Conservation (phyloP, 228 moss, liverwort and hornwort species). For the Sphagnum fallax region DNA sequence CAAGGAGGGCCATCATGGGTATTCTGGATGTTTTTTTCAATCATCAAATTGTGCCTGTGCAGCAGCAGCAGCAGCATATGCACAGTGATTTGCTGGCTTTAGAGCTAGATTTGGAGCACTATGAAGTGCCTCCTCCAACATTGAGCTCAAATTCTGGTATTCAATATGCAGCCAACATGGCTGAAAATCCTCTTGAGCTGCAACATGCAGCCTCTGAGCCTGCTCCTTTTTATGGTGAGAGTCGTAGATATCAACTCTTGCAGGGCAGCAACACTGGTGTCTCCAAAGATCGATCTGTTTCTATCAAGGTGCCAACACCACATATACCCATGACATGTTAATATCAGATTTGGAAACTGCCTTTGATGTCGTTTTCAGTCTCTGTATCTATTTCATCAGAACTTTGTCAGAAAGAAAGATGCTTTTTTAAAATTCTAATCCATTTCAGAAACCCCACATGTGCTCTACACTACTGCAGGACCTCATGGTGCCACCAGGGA, state of each 20-base stretch:
- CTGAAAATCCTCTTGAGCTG: slow-evolving; percentile 32
- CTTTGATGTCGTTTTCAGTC: too few species aligned
- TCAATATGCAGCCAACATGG: slow-evolving; percentile 25
- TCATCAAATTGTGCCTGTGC: slow-evolving; percentile 29
- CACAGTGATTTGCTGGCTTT: slow-evolving; percentile 35
- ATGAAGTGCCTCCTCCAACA: slow-evolving; percentile 49
- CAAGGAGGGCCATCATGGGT: slow-evolving; percentile 40
- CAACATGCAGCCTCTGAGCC: slow-evolving; percentile 33
- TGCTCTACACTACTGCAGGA: slow-evolving; percentile 17
- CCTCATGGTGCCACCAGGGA: slow-evolving; percentile 33
- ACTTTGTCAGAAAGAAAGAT: too few species aligned
- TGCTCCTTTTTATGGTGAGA: slow-evolving; percentile 34
- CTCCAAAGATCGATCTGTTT: slow-evolving; percentile 41
- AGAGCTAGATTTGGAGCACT: slow-evolving; percentile 61
- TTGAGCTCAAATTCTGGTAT: slow-evolving; percentile 9
- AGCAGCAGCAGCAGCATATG: slow-evolving; percentile 32
- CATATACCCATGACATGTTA: slow-evolving; percentile 4
- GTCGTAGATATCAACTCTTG: slow-evolving; percentile 13
- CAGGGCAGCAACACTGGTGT: slow-evolving; percentile 13
- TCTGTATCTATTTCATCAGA: too few species aligned
- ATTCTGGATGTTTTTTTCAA: slow-evolving; percentile 33
- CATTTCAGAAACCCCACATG: too few species aligned
- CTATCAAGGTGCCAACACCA: slow-evolving; percentile 38
- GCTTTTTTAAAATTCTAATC: too few species aligned
- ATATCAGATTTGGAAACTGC: not conserved